Evolutionary conservation across 768 basidiomycete genomes (phyloP).

Genomic region (Boletellus ananiceps): DNA sequence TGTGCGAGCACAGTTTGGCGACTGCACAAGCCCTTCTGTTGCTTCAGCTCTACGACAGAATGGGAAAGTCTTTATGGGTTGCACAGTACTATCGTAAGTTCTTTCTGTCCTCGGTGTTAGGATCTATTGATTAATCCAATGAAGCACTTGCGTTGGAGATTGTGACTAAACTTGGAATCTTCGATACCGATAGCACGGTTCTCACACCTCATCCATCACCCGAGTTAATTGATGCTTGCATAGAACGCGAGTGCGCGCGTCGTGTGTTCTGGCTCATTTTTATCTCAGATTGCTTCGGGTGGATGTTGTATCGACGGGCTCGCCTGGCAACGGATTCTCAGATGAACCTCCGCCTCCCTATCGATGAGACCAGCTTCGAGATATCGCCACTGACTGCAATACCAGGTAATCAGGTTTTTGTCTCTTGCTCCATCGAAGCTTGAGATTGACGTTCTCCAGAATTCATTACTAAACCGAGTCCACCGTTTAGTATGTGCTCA

Average conservation of each 20-base stretch:
- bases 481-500: constrained; percentile 44
- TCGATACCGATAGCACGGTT: constrained; percentile 56
- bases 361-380: constrained; percentile 79
- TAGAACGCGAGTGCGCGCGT: constrained; percentile 75
- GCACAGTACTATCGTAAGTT: constrained; percentile 30
- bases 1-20: constrained; percentile 58
- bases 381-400: constrained; percentile 44
- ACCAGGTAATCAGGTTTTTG: constrained; percentile 23
- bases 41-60: constrained; percentile 62
- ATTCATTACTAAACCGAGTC: constrained; percentile 61
- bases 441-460: constrained; percentile 39
- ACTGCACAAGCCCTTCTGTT: constrained; percentile 75
- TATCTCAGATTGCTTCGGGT: constrained; percentile 48
- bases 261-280: constrained; percentile 79
- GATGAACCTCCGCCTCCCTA: constrained; percentile 63
- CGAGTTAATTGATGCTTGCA: constrained; percentile 54
- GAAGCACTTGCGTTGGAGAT: constrained; percentile 63
- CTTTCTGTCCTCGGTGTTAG: neutral
- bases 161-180: constrained; percentile 61
- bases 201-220: constrained; percentile 55
- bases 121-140: constrained; percentile 11
- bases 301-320: constrained; percentile 34
- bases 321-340: constrained; percentile 40
- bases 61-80: constrained; percentile 35
- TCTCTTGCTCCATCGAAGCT: neutral